phyloP scores from a whole-genome alignment of 768 basidiomycete species.

The Sporobolomyces roseus region DNA sequence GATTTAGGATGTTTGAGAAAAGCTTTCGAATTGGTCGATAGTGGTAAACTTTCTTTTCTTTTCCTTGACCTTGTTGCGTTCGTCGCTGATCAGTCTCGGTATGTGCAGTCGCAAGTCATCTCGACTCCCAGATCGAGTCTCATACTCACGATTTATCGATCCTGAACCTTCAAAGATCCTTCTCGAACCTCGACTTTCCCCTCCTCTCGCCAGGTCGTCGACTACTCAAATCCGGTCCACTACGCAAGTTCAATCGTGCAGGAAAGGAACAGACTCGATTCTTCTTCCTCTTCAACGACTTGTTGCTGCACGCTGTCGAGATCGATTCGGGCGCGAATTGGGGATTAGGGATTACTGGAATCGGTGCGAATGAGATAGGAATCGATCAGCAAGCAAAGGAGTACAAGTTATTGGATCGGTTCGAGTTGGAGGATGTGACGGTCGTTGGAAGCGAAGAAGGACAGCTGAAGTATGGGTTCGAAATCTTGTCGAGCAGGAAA shows the following conservation, averaged over 20 bases:
- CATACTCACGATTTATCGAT: conserved; percentile 72
- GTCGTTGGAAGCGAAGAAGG: conserved; percentile 40
- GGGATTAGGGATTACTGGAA: not conserved
- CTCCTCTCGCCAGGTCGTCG: conserved; percentile 76
- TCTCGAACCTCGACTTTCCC: conserved; percentile 69
- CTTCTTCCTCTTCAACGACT: conserved; percentile 78
- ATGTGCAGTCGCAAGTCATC: conserved; percentile 40
- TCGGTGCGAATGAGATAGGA: not conserved
- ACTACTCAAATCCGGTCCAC: conserved; percentile 59
- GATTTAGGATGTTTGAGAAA: conserved; percentile 27
- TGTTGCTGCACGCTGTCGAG: conserved; percentile 56
- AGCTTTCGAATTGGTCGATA: conserved; percentile 38
- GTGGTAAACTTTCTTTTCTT: conserved; percentile 21
- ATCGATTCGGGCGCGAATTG: not conserved
- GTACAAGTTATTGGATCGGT: conserved; percentile 36
- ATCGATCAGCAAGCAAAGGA: not conserved
- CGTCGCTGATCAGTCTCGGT: not conserved
- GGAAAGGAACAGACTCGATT: conserved; percentile 57
- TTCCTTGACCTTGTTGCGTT: not conserved
- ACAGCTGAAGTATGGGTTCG: conserved; percentile 38
- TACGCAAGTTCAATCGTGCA: conserved; percentile 41
- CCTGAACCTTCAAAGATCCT: conserved; percentile 72
- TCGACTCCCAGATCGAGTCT: conserved; percentile 40
- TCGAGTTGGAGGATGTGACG: conserved; percentile 46
- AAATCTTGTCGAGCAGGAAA: conserved; percentile 43